Base-by-base conservation (phyloP, 163 green algal genomes). In the Volvox carteri region DNA sequence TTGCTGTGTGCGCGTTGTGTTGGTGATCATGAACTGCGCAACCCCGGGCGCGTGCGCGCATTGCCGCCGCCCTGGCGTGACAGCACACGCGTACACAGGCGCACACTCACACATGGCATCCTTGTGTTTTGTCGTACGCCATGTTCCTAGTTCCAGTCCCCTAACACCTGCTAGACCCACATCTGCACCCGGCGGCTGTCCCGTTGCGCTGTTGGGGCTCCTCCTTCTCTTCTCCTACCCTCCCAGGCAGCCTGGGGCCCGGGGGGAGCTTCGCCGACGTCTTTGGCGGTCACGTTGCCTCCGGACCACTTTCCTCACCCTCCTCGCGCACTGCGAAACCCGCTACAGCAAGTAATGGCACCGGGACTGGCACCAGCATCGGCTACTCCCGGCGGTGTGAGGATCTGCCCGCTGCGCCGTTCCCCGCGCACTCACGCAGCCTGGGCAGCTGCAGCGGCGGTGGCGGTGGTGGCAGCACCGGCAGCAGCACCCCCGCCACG, bases 301-400 rank as follows among this genome's bases (percentile, higher is more conserved):
- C 48, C 48, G 11, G 12, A 11, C 14, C 48, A 11, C 48, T 14
- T 14, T 58, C 48, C 48, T 58, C 48, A 11, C 14, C 48, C 58
- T 68, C 18, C 28, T 23, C 62, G 11, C 21, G 30, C 70, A 35
- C 39, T 23, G 30, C 33, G 70, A 21, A 5, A 37, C 30, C 39
- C 33, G 33, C 70, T 12, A 30, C 70, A 5, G 18, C 39, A 78
- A 28, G 18, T 25, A 19, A 33, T 12, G 23, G n/a, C 30, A 25
- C 67, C 12, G 2, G 12, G 35, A 12, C 37, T 39, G 39, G 39
- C 70, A 21, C n/a, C 62, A 30, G 28, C 62, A 42, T 78, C 37
- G 73, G 73, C 73, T 84, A 70, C 77, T 73, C 52, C 23, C 50
- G 77, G 9, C 77, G 77, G n/a, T 52, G 28, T 19, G 77, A 85